Conservation (phyloP, 176 grass and related monocot genomes). For the Zea luxurians region DNA sequence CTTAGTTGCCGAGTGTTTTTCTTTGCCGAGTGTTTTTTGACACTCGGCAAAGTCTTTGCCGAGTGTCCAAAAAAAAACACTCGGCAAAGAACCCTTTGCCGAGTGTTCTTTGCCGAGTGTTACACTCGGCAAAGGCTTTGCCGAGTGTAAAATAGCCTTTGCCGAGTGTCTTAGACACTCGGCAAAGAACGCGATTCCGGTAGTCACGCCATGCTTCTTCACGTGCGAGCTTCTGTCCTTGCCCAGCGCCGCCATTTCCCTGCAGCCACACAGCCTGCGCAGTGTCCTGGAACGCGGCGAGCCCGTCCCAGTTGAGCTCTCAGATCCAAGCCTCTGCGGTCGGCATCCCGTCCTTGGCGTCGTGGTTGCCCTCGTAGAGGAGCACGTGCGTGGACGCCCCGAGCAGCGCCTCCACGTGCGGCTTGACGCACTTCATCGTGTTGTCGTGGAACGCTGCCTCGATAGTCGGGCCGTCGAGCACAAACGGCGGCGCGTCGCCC, state of each 20-base stretch:
- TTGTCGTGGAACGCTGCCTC: not conserved
- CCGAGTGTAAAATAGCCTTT: too few relatives aligned
- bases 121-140: too few relatives aligned
- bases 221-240: not conserved
- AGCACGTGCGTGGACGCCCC: not conserved
- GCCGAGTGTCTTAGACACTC: too few relatives aligned
- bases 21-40: too few relatives aligned
- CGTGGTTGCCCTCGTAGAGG: not conserved
- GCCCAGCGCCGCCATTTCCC: not conserved
- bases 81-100: too few relatives aligned
- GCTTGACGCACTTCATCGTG: not conserved
- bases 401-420: not conserved
- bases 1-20: too few relatives aligned
- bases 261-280: not conserved
- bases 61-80: too few relatives aligned
- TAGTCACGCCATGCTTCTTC: not conserved
- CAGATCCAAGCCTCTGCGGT: not conserved
- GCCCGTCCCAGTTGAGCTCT: not conserved
- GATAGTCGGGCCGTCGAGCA: not conserved
- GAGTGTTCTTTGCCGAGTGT: too few relatives aligned
- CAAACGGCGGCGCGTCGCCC: not conserved
- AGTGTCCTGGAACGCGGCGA: not conserved
- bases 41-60: too few relatives aligned
- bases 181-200: too few relatives aligned
- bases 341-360: not conserved